Evolutionary conservation across 768 basidiomycete species (phyloP), one percentile per base, ranked within the genome.

Genomic region (Psilocybe cubensis): DNA sequence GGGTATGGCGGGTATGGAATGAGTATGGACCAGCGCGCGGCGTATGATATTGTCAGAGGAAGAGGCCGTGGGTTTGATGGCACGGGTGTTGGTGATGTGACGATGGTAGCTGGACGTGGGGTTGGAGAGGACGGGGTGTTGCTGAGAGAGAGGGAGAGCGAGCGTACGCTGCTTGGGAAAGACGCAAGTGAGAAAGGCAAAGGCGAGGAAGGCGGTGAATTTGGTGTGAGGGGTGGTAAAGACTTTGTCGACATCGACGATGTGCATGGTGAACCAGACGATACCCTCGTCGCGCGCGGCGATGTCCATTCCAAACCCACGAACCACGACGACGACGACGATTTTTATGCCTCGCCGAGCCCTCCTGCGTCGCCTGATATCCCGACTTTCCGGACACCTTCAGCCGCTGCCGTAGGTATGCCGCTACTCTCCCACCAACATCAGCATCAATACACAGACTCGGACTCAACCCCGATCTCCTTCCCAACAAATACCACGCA

Each of bases 1-100:
- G 31, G 14, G 35, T n/a, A 38, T 12, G 35, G 35, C 11, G 35
- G 35, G 35, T 5, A n/a, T 14, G 35, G 35, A n/a, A 5, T 49
- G 42, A 52, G 58, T 17, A 28, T 21, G 40, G 69, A 51, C 58
- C 63, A 47, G 57, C 66, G 59, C 54, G 46, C 65, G 24, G 74
- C 70, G 46, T 83, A 81, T 64, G 67, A 65, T 18, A 75, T 81
- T 12, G 71, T 76, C 0, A 38, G 35, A n/a, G 35, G 31, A 7
- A 12, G 31, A 7, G 60, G 63, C 25, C 60, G 70, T 38, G 44
- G 61, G 52, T 72, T 69, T 9, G 49, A n/a, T n/a, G n/a, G n/a
- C n/a, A n/a, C n/a, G 53, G 28, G 54, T 47, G 5, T 45, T 40
- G 10, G 24, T 54, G n/a, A n/a, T 64, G 57, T 45, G 17, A 20